Evolutionary conservation across 345 rosid genomes (phyloP).

Genomic region (Stellera chamaejasme): DNA sequence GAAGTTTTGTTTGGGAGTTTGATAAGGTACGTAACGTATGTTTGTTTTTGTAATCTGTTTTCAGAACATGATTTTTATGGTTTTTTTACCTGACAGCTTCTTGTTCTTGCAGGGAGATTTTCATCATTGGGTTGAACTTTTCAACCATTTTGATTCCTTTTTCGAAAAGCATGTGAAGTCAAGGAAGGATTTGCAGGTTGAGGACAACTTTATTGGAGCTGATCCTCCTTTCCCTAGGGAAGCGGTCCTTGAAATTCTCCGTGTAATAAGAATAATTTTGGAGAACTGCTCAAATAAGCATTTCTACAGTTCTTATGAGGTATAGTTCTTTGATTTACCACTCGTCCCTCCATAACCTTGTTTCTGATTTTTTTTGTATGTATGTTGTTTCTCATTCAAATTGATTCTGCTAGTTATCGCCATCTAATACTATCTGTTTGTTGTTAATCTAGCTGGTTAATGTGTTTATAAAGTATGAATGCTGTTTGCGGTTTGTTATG

Average conservation of each 20-base stretch:
- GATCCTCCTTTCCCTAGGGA: conserved; percentile 80
- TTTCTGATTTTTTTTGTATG: no score
- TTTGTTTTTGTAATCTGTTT: conserved; percentile 5
- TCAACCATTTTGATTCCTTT: conserved; percentile 85
- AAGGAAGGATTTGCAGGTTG: conserved; percentile 81
- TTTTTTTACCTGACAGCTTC: neutral
- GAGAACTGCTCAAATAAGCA: conserved; percentile 96
- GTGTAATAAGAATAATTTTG: conserved; percentile 80
- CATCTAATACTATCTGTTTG: no score
- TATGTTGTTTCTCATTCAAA: no score
- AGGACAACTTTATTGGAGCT: conserved; percentile 58
- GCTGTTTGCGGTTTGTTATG: no score
- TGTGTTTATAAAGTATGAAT: no score
- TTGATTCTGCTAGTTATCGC: no score
- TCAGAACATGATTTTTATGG: neutral
- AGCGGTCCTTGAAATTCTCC: conserved; percentile 86
- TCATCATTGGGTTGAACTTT: conserved; percentile 98
- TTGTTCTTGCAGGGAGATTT: conserved; percentile 74
- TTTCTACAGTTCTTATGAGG: conserved; percentile 90
- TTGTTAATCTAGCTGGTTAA: no score
- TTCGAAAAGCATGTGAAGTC: conserved; percentile 83
- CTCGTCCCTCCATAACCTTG: no score
- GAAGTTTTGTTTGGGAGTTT: conserved; percentile 80
- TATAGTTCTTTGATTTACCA: conserved; percentile 17
- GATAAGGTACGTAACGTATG: conserved; percentile 50